Conservation (phyloP, 495 filamentous ascomycete species). For the Penicillium steckii region DNA sequence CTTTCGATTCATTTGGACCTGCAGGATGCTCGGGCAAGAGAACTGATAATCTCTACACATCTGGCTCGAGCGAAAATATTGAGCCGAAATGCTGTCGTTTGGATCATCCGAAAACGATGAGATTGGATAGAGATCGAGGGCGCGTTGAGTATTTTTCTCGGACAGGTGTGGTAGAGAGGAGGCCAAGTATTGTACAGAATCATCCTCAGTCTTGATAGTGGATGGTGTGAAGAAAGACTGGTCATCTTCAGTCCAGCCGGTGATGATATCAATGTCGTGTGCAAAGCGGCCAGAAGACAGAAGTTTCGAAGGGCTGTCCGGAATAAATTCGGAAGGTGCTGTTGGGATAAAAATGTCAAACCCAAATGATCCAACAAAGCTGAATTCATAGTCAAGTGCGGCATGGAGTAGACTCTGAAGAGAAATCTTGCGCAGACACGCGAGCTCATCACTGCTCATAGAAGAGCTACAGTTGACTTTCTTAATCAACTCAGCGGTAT, state of each 20-base stretch:
- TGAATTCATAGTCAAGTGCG: slow-evolving; percentile 2
- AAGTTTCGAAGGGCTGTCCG: slow-evolving; percentile 11
- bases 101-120: slow-evolving; percentile 1
- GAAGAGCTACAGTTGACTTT: slow-evolving; percentile 10
- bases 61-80: slow-evolving; percentile 13
- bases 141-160: slow-evolving; percentile 2
- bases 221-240: slow-evolving; percentile 7
- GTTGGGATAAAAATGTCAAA: slow-evolving; percentile 9
- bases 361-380: not conserved
- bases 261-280: slow-evolving; percentile 11
- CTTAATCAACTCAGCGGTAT: slow-evolving; percentile 6
- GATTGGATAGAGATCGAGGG: slow-evolving; percentile 9
- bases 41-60: slow-evolving; percentile 8
- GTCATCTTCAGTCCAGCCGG: slow-evolving; percentile 15
- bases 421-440: slow-evolving; percentile 8
- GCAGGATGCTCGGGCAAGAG: slow-evolving; percentile 4
- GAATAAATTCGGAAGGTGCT: slow-evolving; percentile 9
- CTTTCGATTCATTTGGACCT: slow-evolving; percentile 12
- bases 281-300: slow-evolving; percentile 12
- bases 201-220: not conserved
- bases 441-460: slow-evolving; percentile 4
- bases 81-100: slow-evolving; percentile 2
- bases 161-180: slow-evolving; percentile 1
- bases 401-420: not conserved
- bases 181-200: not conserved